A percentile compares a stretch with the other conserved stretches of the same genome.
phyloP scores from a whole-genome alignment of 139 green algal species.

The Chlorella sp. region DNA sequence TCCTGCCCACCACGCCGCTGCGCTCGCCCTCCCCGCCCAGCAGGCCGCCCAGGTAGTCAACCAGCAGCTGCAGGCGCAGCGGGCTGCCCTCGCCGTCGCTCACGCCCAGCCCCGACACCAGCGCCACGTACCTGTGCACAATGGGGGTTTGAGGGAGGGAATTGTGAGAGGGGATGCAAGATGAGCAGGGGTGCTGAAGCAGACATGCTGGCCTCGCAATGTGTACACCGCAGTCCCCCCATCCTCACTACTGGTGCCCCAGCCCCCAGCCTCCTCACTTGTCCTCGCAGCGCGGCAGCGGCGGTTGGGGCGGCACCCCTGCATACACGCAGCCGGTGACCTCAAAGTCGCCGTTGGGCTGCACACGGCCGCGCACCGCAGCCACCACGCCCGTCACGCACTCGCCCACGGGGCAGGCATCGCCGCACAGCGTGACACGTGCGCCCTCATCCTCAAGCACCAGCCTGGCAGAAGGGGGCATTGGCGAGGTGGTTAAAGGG shows the following conservation, averaged over 20 bases:
- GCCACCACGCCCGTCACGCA: constrained; percentile 90
- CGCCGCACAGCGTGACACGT: constrained; percentile 77
- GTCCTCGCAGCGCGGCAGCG: constrained; percentile 40
- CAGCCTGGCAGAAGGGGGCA: constrained; percentile 37
- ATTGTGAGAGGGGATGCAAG: too few species aligned
- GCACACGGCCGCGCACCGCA: constrained; percentile 76
- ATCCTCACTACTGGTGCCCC: too few species aligned
- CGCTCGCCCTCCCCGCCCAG: constrained; percentile 80
- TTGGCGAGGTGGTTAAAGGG: too few species aligned
- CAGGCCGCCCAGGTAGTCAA: constrained; percentile 88
- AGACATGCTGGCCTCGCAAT: too few species aligned
- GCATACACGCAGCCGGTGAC: constrained; percentile 61
- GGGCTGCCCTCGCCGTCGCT: constrained; percentile 55
- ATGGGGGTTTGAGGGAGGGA: not conserved
- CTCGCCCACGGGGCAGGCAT: constrained; percentile 51
- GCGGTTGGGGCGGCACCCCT: constrained; percentile 46
- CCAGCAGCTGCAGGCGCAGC: constrained; percentile 69
- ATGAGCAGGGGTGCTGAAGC: too few species aligned
- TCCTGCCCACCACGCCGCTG: constrained; percentile 43
- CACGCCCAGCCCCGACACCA: constrained; percentile 93
- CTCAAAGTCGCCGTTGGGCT: constrained; percentile 77
- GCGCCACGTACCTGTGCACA: constrained; percentile 81
- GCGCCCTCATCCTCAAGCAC: constrained; percentile 96
- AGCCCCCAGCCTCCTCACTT: constrained; percentile 26
- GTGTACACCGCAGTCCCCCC: too few species aligned